Percentiles rank a stretch among this genome's conserved stretches.
These are phyloP conservation scores for Panaeolus cyanescens DNA, from an alignment of 768 basidiomycete species.

Conservation along the genomic window DNA sequence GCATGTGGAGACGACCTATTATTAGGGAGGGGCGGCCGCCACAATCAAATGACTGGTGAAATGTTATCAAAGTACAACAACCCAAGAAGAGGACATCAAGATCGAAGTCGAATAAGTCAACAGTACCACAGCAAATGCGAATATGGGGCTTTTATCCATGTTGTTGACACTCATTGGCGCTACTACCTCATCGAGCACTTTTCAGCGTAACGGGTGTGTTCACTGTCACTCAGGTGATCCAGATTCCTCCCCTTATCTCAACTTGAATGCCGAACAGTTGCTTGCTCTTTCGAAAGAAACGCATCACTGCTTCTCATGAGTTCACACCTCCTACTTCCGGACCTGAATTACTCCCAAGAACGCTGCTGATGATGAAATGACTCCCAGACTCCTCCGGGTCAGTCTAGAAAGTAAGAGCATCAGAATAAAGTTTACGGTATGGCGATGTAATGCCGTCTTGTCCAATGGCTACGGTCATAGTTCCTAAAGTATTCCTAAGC, in stretches of 20 bases:
- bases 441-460: background rate
- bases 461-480: background rate
- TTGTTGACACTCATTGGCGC: background rate
- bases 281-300: constrained; percentile 14
- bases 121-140: too few species aligned
- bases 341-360: constrained; percentile 22
- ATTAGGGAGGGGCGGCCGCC: background rate
- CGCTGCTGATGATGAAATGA: constrained; percentile 1
- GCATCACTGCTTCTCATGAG: constrained; percentile 8
- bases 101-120: background rate
- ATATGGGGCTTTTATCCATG: too few species aligned
- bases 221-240: background rate
- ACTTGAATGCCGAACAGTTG: background rate
- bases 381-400: constrained; percentile 10
- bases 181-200: background rate
- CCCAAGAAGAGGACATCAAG: background rate
- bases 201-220: background rate
- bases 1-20: background rate
- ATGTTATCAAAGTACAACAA: background rate
- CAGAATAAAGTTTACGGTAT: constrained; percentile 11
- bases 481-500: background rate
- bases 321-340: constrained; percentile 15
- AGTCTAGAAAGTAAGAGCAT: constrained; percentile 14
- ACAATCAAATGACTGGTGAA: background rate
- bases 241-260: background rate